Base-by-base conservation (phyloP, 768 basidiomycete species). In the Leucocoprinus birnbaumii region DNA sequence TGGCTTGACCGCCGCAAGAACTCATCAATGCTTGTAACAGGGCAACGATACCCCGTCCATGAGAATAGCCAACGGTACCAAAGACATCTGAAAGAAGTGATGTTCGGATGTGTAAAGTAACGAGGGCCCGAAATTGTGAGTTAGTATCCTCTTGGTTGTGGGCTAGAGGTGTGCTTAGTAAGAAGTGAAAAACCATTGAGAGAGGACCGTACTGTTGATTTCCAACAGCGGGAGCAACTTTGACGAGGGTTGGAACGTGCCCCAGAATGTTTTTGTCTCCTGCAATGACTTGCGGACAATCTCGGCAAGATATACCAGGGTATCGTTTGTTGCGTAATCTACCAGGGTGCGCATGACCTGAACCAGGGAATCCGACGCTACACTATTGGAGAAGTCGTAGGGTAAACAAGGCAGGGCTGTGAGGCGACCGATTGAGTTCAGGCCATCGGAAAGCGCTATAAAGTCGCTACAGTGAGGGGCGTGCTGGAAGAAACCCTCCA, bases 401-500 rank as follows among this genome's bases (percentile, higher is more conserved):
- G 97, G 94, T 25, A 95, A 75, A 65, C 90, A 95, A 11, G 94
- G 90, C 26, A 95, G 75, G 18, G 83, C 82, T 27, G 94, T 86
- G 40, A 98, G 75, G 60, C 82, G 79, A 59, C 92, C 85, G 53
- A 98, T 73, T 61, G 80, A 76, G 59, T 85, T 74, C 38, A 98
- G 77, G 46, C 91, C 84, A 62, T 94, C 82, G 3, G 86, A 77
- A 57, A 80, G 77, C 45, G 79, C 73, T 57, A 97, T 83, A 67
- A 98, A 98, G 61, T 98, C 96, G 60, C 85, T 85, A 75, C 91
- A 91, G 68, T 98, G 91, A 21, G 85, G 83, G 1, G 85, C 78
- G 65, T 96, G 94, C 63, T 95, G 94, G 74, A 98, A 95, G 40
- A 98, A 79, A 5, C 97, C 95, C 68, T 95, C 93, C 51, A 95